A percentile compares a stretch with the other conserved stretches of the same genome.
phyloP scores from a whole-genome alignment of 495 filamentous ascomycete genomes.

The Aspergillus nanangensis region DNA sequence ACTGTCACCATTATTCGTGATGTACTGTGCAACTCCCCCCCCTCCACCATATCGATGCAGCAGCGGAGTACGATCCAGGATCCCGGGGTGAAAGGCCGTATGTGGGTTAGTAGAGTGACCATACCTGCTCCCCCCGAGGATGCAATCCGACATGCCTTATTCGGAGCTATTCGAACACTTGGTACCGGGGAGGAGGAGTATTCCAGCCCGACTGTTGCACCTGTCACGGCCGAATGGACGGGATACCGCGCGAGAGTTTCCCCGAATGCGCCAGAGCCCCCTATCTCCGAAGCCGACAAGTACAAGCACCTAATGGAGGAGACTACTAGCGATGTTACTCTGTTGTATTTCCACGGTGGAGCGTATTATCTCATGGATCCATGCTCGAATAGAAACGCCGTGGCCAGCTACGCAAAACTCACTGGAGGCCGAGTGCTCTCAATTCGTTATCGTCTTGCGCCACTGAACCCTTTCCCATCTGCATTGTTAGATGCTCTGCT shows the following conservation, averaged over 20 bases:
- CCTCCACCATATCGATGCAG: conserved; percentile 45
- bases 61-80: conserved; percentile 61
- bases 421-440: conserved; percentile 62
- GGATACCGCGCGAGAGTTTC: conserved; percentile 60
- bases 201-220: conserved; percentile 46
- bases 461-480: conserved; percentile 78
- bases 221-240: conserved; percentile 85
- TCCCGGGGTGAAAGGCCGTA: conserved; percentile 66
- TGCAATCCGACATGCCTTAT: conserved; percentile 54
- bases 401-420: conserved; percentile 42
- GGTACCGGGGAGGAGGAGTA: conserved; percentile 44
- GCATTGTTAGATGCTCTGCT: conserved; percentile 79
- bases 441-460: conserved; percentile 84
- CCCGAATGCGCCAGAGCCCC: conserved; percentile 48
- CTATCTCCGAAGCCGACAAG: conserved; percentile 64
- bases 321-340: conserved; percentile 56
- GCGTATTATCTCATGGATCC: conserved; percentile 82
- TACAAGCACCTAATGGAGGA: conserved; percentile 72
- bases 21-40: too few species aligned
- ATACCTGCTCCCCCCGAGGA: conserved; percentile 54
- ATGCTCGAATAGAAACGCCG: conserved; percentile 52
- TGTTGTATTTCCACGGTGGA: conserved; percentile 88
- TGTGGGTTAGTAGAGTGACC: conserved; percentile 72
- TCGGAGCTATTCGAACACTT: conserved; percentile 61
- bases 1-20: conserved; percentile 66